Base-by-base conservation (phyloP, 768 basidiomycete genomes). In the Russula sp. region DNA sequence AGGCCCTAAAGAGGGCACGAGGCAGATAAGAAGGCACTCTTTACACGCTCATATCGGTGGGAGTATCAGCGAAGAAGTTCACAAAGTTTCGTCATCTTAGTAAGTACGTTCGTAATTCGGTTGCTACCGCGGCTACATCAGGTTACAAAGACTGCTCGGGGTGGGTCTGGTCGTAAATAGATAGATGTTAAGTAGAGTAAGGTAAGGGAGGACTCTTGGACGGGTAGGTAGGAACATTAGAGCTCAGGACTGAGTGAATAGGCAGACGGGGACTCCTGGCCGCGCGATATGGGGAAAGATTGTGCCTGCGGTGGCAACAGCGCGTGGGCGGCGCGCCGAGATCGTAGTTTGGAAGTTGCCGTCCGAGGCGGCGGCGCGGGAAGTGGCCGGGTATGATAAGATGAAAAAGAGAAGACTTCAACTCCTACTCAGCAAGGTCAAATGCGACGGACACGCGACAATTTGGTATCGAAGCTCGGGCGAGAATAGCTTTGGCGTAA, bases 21-120 rank as follows among this genome's bases (percentile, higher is more conserved):
- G 54, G 60, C 63, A 48, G 54, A 61, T 61, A 56, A 54, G 53
- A 64, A 61, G 47, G 18, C 18, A 45, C 14, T 10, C 55, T 51
- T n/a, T 64, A 56, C 60, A 46, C 63, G 59, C 42, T 61, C 63
- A 63, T 63, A 63, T 59, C 62, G 62, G 62, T 59, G 58, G 52
- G 57, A 63, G 53, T 50, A 59, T 63, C 62, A 63, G 61, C 61
- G 34, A 51, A 43, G 43, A 20, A 56, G 11, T 16, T 3, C 48
- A 41, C 5, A 53, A 16, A 36, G 38, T 58, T 58, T 51, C 63
- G 60, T 63, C 56, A 65, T 63, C 41, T 50, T 58, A 42, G 25
- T 39, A 55, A 55, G 42, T 58, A 63, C 63, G 52, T 57, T 64
- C 49, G 50, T 48, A 48, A 57, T 58, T 65, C 46, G 39, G 61